A percentile compares a stretch with the other conserved stretches of the same genome.
These are phyloP conservation scores for Phaeoacremonium minimum DNA, from an alignment of 2,329 filamentous ascomycete genomes.

Conservation along the genomic window DNA sequence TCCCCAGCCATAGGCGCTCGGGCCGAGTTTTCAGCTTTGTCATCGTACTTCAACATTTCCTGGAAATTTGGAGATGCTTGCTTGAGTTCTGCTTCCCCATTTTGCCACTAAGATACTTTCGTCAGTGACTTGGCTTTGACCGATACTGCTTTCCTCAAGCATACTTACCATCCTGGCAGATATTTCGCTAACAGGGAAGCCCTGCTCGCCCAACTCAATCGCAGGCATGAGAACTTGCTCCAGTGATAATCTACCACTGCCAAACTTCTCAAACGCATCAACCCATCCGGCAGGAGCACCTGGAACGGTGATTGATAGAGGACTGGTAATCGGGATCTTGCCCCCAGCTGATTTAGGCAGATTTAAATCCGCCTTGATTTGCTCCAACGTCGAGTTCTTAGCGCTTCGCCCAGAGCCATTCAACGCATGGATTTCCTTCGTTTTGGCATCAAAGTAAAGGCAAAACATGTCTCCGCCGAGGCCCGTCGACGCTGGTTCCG, in stretches of 20 bases:
- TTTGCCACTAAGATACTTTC: conserved; percentile 13
- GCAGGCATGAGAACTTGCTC: conserved; percentile 75
- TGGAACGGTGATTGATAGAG: conserved; percentile 78
- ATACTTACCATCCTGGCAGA: conserved; percentile 63
- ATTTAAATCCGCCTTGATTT: conserved; percentile 63
- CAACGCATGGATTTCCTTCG: conserved; percentile 73
- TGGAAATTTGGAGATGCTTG: conserved; percentile 72
- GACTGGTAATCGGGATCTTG: conserved; percentile 67
- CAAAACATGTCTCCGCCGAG: conserved; percentile 96
- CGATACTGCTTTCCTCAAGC: too few species aligned
- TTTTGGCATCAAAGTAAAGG: conserved; percentile 78
- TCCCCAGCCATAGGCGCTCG: conserved; percentile 75
- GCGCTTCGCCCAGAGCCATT: conserved; percentile 89
- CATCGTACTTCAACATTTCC: conserved; percentile 80
- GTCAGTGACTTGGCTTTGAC: conserved; percentile 3
- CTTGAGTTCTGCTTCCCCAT: conserved; percentile 25
- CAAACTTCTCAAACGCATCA: conserved; percentile 6
- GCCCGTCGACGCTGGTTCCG: conserved; percentile 83
- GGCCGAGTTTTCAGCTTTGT: conserved; percentile 57
- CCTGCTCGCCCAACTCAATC: conserved; percentile 77
- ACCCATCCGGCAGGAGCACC: conserved; percentile 17
- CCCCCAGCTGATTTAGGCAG: conserved; percentile 50
- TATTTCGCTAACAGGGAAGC: conserved; percentile 80
- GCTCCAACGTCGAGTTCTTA: conserved; percentile 62
- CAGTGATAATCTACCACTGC: conserved; percentile 55